phyloP scores from a whole-genome alignment of 768 basidiomycete species.

The Russula virescens region DNA sequence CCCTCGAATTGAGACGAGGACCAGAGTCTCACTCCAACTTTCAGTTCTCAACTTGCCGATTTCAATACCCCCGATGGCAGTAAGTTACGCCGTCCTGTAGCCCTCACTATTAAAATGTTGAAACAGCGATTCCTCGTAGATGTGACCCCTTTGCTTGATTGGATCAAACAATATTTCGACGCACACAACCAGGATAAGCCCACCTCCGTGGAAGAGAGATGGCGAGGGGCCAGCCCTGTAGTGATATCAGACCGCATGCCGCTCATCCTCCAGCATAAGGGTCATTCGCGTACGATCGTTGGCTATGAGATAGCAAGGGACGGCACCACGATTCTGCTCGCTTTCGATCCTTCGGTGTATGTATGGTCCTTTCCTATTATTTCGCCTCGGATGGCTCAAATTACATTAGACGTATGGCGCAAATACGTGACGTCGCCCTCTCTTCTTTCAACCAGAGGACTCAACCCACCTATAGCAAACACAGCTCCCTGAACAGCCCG shows the following conservation, averaged over 20 bases:
- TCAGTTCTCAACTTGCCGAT: constrained; percentile 59
- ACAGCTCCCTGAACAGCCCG: constrained; percentile 2
- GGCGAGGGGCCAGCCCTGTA: constrained; percentile 49
- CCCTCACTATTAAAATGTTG: not conserved
- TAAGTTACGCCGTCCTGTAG: constrained; percentile 25
- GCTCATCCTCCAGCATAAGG: constrained; percentile 72
- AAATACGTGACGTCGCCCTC: constrained; percentile 8
- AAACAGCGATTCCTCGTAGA: constrained; percentile 29
- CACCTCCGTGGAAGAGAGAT: constrained; percentile 44
- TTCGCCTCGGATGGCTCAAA: not conserved
- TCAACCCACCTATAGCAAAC: not conserved
- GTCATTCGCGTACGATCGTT: constrained; percentile 84
- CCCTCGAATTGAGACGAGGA: constrained; percentile 1
- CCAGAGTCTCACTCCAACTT: constrained; percentile 6
- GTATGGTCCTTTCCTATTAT: constrained; percentile 16
- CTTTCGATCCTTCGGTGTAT: constrained; percentile 74
- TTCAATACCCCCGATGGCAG: constrained; percentile 50
- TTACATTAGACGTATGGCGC: constrained; percentile 5
- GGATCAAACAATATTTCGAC: constrained; percentile 73
- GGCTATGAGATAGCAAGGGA: constrained; percentile 68
- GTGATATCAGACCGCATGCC: constrained; percentile 63
- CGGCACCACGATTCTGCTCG: constrained; percentile 56
- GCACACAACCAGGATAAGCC: constrained; percentile 27
- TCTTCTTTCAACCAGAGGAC: not conserved
- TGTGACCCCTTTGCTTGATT: constrained; percentile 50